Base-by-base conservation (phyloP, 1,139 yeast species). In the Lodderomyces oxycetoniae region DNA sequence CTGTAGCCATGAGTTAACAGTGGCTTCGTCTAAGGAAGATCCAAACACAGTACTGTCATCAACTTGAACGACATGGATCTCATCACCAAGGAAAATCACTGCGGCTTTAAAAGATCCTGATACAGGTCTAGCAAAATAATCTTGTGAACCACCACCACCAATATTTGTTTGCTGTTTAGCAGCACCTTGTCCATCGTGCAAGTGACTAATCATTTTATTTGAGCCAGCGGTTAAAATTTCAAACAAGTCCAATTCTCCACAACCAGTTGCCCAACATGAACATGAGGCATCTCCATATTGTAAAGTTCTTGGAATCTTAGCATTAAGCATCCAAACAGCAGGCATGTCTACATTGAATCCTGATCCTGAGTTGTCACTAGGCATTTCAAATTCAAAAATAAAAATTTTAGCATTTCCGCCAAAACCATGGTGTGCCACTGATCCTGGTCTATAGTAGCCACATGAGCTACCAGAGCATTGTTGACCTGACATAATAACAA, bases 81-180 rank as follows among this genome's bases (percentile, higher is more conserved):
- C 61, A 31, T 66, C 50, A 48, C 77, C 72, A 29, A 59, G 48
- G 63, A 91, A 89, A 49, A 89, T 67, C 43, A 77, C 96, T 45
- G 96, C 97, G 49, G 94, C 96, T 68, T 84, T 87, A 71, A 89
- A 67, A 34, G 94, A 69, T 14, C 78, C 73, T 43, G 67, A 55
- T 32, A 82, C 74, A 52, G 97, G 97, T 73, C 98, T 85, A 17
- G 61, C 54, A 57, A 91, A 86, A 74, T 79, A 88, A 63, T 88
- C 94, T 48, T 79, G 70, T 42, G 95, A 71, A 54, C 95, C 96
- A 59, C 94, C 94, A 54, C 95, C 95, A 56, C 81, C 82, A 35
- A 45, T 48, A 37, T 52, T 47, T 30, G 63, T 43, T 32, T 17
- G 10, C 69, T 48, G 47, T 78, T 77, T 42, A 60, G 47, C 17